These are phyloP conservation scores for Venturia nashicola DNA, from an alignment of 2,329 filamentous ascomycete genomes.

Conservation along the genomic window DNA sequence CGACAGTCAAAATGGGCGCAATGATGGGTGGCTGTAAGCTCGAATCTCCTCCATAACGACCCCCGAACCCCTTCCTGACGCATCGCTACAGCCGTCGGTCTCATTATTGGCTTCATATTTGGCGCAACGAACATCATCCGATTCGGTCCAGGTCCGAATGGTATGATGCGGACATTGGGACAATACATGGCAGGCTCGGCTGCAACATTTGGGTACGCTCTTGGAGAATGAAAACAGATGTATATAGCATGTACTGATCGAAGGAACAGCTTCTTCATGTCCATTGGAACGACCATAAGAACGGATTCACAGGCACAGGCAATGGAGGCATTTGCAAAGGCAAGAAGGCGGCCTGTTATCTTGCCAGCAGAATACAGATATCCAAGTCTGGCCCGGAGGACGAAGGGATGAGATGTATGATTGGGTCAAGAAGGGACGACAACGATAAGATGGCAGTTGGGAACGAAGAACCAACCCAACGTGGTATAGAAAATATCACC, in stretches of 20 bases:
- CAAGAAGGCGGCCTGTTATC: slow-evolving; percentile 63
- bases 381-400: not conserved
- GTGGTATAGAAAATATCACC: not conserved
- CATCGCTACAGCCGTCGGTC: slow-evolving; percentile 60
- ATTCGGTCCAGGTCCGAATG: slow-evolving; percentile 85
- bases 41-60: not conserved
- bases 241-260: not conserved
- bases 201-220: slow-evolving; percentile 78
- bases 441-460: not conserved
- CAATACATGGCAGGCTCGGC: slow-evolving; percentile 96
- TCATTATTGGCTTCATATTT: slow-evolving; percentile 96
- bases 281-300: slow-evolving; percentile 90
- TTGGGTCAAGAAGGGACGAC: not conserved
- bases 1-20: slow-evolving; percentile 86
- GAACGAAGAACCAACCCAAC: not conserved
- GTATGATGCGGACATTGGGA: slow-evolving; percentile 84
- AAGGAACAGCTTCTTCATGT: slow-evolving; percentile 76
- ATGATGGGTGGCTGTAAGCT: slow-evolving; percentile 96
- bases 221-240: not conserved
- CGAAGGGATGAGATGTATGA: not conserved
- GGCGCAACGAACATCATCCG: slow-evolving; percentile 91
- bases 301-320: slow-evolving; percentile 73
- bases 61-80: not conserved
- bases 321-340: slow-evolving; percentile 62
- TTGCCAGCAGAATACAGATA: slow-evolving; percentile 25